Evolutionary conservation across 2,329 filamentous ascomycete species (phyloP), one percentile per base, ranked within the genome.

Genomic region (Penicillium sp.): DNA sequence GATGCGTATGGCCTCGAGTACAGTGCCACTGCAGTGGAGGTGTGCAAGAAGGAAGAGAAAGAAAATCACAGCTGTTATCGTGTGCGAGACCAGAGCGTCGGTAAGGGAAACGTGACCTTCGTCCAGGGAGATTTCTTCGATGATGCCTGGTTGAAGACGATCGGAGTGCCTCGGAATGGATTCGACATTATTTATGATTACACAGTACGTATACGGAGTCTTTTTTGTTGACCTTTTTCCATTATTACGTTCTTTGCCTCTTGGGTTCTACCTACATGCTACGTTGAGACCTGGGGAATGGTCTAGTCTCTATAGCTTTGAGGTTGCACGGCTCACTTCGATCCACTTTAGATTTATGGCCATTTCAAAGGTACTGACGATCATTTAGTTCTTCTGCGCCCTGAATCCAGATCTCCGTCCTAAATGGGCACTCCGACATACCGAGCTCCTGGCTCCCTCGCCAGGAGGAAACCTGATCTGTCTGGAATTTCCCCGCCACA

Each of bases 401-500:
- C 76, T 89, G 54, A 79, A 82, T 11, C 84, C 80, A 0, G 73
- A 76, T 0, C 73, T 87, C 59, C 80, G 86, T n/a, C 81, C 85
- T 0, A 69, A 75, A 26, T 89, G 87, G 86, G 83, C 86, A 2
- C 74, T 79, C 16, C 80, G 85, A 22, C 83, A 85, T 72, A 79
- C 79, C 4, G 76, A 83, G 57, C 78, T 89, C 7, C 80, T 89
- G 11, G 76, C 82, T 14, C 76, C 80, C 14, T 74, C 76, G 1
- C 75, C 74, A 3, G 63, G 62, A 2, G 85, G 85, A 6, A 77
- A 79, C 52, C 78, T 89, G 57, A 80, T 89, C 52, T 88, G 86
- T 76, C 83, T 96, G 63, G 92, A 96, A 73, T 96, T 90, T 73
- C 92, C 92, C 10, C 87, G 89, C 1, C 83, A 85, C 63, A 95